Evolutionary conservation across 345 rosid genomes (phyloP).

Genomic region (Salix exigua): DNA sequence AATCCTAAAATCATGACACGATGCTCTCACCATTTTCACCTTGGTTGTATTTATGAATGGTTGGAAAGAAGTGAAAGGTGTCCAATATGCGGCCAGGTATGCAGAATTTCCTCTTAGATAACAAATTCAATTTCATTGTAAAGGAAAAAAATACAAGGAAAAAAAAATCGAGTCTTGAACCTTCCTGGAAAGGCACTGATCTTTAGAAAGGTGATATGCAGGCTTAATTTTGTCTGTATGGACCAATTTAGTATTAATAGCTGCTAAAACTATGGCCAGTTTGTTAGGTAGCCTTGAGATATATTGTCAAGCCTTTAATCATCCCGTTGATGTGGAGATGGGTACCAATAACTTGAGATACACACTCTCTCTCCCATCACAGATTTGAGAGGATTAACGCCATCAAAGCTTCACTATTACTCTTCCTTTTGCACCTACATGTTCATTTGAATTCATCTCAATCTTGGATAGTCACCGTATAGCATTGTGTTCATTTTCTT

Average conservation of each 20-base stretch:
- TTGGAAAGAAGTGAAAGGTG: conserved; percentile 74
- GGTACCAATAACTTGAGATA: not conserved
- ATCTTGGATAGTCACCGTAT: not conserved
- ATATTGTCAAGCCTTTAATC: not conserved
- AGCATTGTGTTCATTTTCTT: not conserved
- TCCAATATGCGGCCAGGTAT: conserved; percentile 72
- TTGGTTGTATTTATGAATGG: conserved; percentile 75
- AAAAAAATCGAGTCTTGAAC: not conserved
- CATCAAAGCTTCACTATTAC: not conserved
- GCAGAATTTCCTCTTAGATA: not conserved
- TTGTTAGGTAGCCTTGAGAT: not conserved
- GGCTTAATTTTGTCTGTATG: not conserved
- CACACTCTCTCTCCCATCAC: not conserved
- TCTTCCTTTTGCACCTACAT: not conserved
- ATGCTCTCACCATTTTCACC: conserved; percentile 69
- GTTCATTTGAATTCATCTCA: not conserved
- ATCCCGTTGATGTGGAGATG: not conserved
- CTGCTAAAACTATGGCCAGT: not conserved
- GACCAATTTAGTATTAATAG: not conserved
- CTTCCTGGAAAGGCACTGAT: not conserved
- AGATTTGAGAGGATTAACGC: not conserved
- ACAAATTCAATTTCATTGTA: not conserved
- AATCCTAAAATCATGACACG: conserved; percentile 55
- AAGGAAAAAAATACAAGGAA: not conserved
- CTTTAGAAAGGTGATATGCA: not conserved